Evolutionary conservation across 495 filamentous ascomycete species (phyloP).

Genomic region (Penicillium silybi): DNA sequence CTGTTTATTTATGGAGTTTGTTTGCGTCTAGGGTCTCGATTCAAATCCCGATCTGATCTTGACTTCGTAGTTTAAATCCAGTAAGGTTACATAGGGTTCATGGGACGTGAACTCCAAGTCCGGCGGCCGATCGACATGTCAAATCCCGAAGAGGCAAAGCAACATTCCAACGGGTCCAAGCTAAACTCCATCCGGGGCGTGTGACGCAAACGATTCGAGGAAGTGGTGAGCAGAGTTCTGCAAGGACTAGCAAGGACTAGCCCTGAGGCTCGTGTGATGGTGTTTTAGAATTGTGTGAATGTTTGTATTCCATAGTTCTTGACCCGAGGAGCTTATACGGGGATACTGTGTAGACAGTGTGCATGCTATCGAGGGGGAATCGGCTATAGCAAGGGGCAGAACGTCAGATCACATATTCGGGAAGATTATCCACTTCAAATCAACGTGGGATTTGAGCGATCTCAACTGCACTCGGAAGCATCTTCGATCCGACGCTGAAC

Average conservation of each 20-base stretch:
- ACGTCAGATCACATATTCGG: not conserved
- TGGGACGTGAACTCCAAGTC: not conserved
- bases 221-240: not conserved
- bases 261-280: not conserved
- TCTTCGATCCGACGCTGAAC: conserved; percentile 24
- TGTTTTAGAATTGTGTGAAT: not conserved
- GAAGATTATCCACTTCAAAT: not conserved
- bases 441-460: conserved; percentile 10
- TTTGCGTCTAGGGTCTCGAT: conserved; percentile 14
- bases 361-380: no score
- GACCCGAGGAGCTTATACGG: not conserved
- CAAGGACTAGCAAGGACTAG: not conserved
- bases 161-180: conserved; percentile 26
- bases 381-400: not conserved
- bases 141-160: conserved; percentile 20
- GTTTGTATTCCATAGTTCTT: not conserved
- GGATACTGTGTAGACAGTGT: not conserved
- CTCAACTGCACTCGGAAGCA: conserved; percentile 26
- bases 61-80: not conserved
- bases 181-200: conserved; percentile 32
- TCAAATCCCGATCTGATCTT: not conserved
- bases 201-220: conserved; percentile 32
- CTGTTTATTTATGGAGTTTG: conserved; percentile 24
- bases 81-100: conserved; percentile 17
- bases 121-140: conserved; percentile 22